A percentile compares a stretch with the other conserved stretches of the same genome.
Evolutionary conservation across 768 basidiomycete species (phyloP).

Genomic region (Lentinula raphanica): DNA sequence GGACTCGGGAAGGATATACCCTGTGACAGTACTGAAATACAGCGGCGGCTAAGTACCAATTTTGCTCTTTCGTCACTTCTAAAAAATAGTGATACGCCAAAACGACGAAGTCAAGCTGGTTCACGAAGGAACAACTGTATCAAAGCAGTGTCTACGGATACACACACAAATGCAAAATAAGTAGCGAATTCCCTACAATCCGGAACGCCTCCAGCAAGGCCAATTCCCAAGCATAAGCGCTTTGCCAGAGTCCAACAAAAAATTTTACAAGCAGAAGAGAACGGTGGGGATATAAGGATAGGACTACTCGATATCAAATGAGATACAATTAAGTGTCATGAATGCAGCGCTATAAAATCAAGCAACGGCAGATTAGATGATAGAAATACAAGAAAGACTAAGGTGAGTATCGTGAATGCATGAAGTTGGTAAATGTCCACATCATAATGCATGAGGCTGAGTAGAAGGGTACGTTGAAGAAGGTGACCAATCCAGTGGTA

Average conservation of each 20-base stretch:
- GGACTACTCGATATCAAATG: not conserved
- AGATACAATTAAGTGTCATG: not conserved
- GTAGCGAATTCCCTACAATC: not conserved
- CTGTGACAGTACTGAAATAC: too few relatives aligned
- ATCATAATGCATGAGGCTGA: not conserved
- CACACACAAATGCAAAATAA: too few relatives aligned
- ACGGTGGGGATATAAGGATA: not conserved
- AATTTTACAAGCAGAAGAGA: not conserved
- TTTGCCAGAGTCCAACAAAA: not conserved
- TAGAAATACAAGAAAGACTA: not conserved
- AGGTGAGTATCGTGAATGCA: not conserved
- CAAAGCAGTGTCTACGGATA: too few relatives aligned
- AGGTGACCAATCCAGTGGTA: slow-evolving; percentile 3
- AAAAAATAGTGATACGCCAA: too few relatives aligned
- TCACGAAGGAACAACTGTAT: not conserved
- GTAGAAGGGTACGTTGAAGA: not conserved
- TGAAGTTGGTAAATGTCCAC: not conserved
- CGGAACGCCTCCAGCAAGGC: too few relatives aligned
- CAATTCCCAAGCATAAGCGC: not conserved
- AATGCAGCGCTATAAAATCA: not conserved
- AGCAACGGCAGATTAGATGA: not conserved
- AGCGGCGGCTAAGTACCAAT: too few relatives aligned
- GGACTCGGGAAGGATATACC: too few relatives aligned
- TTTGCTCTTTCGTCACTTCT: too few relatives aligned
- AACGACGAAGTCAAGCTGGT: too few relatives aligned